Conservation (phyloP, 1,139 yeast genomes). For the Candida dubliniensis region DNA sequence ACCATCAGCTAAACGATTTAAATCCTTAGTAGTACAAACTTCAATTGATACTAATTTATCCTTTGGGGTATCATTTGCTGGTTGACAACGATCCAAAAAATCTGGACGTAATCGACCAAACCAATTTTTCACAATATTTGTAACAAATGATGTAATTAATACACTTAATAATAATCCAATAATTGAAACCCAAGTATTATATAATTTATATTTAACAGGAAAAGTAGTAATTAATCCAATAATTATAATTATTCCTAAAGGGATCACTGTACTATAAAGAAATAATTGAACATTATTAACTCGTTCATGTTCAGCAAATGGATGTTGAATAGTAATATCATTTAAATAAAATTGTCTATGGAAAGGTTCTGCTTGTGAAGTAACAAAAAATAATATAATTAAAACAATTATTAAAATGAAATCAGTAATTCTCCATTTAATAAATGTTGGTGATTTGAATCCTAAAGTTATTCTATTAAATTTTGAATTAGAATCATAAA, state of each 20-base stretch:
- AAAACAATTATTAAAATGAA: constrained; percentile 43
- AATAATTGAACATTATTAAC: constrained; percentile 44
- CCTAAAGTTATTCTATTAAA: constrained; percentile 57
- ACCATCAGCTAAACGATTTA: constrained; percentile 56
- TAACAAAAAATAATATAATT: constrained; percentile 43
- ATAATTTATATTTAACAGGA: constrained; percentile 38
- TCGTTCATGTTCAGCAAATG: constrained; percentile 65
- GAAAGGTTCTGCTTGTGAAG: constrained; percentile 56
- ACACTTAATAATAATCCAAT: constrained; percentile 42
- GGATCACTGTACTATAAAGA: constrained; percentile 40
- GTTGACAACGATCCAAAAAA: constrained; percentile 69
- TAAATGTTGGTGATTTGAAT: constrained; percentile 22
- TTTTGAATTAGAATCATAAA: constrained; percentile 1
- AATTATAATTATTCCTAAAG: constrained; percentile 28
- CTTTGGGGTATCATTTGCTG: constrained; percentile 47
- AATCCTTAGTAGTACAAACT: constrained; percentile 58
- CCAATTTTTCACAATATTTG: constrained; percentile 62
- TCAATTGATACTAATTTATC: constrained; percentile 56
- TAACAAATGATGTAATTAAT: constrained; percentile 41
- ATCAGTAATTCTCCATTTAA: constrained; percentile 66
- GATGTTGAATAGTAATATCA: constrained; percentile 60
- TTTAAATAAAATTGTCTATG: constrained; percentile 61
- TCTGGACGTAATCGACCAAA: constrained; percentile 82
- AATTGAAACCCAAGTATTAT: constrained; percentile 40
- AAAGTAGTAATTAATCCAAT: constrained; percentile 30